These are phyloP conservation scores for Rosa chinensis DNA, from an alignment of 306 rosid species.

Conservation along the genomic window DNA sequence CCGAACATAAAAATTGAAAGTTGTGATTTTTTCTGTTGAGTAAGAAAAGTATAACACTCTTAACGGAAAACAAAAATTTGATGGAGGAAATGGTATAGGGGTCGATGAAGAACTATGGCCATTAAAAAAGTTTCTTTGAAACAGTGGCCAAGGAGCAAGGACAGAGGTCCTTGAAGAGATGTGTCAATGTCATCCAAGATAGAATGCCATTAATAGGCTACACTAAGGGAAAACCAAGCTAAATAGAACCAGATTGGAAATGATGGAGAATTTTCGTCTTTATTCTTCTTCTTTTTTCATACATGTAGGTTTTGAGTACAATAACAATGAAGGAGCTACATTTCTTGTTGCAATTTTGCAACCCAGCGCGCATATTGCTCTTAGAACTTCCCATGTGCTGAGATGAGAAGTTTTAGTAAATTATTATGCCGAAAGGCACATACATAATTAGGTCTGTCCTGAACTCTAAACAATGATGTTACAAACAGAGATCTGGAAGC, in stretches of 20 bases:
- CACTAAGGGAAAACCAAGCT: background rate
- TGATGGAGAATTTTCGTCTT: background rate
- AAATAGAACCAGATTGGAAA: background rate
- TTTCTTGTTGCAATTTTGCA: conserved; percentile 29
- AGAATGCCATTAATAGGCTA: background rate
- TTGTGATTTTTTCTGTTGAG: background rate
- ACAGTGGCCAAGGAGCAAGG: background rate
- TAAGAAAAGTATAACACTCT: background rate
- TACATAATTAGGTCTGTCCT: conserved; percentile 18
- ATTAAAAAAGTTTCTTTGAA: background rate
- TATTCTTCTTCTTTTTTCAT: background rate
- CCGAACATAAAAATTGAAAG: background rate
- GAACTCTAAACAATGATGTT: conserved; percentile 34
- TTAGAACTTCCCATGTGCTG: conserved; percentile 23
- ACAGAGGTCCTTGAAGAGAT: background rate
- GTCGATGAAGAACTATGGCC: background rate
- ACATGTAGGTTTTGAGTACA: conserved; percentile 28
- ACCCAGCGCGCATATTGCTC: conserved; percentile 19
- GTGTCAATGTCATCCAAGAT: background rate
- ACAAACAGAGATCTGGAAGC: conserved; percentile 43
- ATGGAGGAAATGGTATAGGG: background rate
- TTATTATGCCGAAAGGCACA: conserved; percentile 30
- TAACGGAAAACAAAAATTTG: background rate
- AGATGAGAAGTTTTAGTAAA: conserved; percentile 21
- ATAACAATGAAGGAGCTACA: conserved; percentile 31